Percentiles rank a stretch among this genome's conserved stretches.
phyloP scores from a whole-genome alignment of 352 stramenopile genomes.

The Stramenopiles sp. region DNA sequence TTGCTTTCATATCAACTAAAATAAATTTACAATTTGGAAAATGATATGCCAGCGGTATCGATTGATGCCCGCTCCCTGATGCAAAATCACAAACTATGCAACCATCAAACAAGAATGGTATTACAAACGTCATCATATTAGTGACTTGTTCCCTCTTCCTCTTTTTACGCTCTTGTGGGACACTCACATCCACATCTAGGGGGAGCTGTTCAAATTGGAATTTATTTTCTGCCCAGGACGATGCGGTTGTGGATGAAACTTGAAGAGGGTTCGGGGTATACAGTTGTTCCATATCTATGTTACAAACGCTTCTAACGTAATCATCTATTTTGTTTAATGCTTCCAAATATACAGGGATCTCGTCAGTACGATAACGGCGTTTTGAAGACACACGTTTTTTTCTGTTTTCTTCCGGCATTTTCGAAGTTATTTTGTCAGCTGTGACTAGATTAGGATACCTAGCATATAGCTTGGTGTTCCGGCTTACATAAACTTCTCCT shows the following conservation, averaged over 20 bases:
- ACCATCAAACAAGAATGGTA: constrained; percentile 7
- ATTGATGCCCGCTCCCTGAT: constrained; percentile 4
- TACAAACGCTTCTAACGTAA: not conserved
- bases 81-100: constrained; percentile 10
- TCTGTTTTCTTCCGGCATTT: not conserved
- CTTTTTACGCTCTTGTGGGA: not conserved
- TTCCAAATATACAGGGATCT: not conserved
- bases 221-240: not conserved
- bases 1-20: constrained; percentile 10
- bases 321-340: not conserved
- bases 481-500: too few relatives aligned
- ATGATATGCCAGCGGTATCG: not conserved
- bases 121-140: not conserved
- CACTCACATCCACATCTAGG: not conserved
- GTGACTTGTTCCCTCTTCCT: not conserved
- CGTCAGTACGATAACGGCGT: not conserved
- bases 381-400: not conserved
- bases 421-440: too few relatives aligned
- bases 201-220: not conserved
- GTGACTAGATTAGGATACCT: too few relatives aligned
- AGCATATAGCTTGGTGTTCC: too few relatives aligned
- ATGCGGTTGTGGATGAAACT: not conserved
- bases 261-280: not conserved
- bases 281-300: not conserved
- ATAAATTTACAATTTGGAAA: constrained; percentile 11